Percentiles rank a stretch among this genome's conserved stretches.
These are phyloP conservation scores for Groenewaldozyma sp. DNA, from an alignment of 1,139 yeast genomes.

Conservation along the genomic window DNA sequence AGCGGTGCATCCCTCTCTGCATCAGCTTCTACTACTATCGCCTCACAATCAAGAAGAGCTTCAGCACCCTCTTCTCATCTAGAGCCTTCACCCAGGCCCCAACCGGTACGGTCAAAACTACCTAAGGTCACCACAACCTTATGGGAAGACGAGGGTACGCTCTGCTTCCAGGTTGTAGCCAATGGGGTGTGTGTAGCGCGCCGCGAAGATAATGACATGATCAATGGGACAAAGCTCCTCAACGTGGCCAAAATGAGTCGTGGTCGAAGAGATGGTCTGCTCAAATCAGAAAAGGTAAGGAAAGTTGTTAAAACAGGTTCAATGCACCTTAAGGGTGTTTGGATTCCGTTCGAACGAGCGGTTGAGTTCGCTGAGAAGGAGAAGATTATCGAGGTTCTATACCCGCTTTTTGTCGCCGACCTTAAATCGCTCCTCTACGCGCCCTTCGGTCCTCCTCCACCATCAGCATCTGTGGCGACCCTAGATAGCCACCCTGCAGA, in stretches of 20 bases:
- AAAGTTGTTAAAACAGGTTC: slow-evolving; percentile 91
- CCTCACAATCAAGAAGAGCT: no score
- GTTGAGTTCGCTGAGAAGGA: slow-evolving; percentile 79
- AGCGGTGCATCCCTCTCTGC: no score
- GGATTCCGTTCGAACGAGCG: slow-evolving; percentile 94
- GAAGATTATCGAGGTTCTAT: slow-evolving; percentile 68
- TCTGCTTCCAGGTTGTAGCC: slow-evolving; percentile 91
- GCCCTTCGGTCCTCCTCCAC: slow-evolving; percentile 6
- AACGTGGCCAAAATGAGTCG: slow-evolving; percentile 91
- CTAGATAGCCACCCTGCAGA: no score
- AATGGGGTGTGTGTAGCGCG: slow-evolving; percentile 82
- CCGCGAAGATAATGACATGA: slow-evolving; percentile 84
- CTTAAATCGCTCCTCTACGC: slow-evolving; percentile 39
- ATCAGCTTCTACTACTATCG: no score
- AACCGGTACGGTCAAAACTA: slow-evolving; percentile 1
- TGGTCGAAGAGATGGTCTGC: slow-evolving; percentile 90
- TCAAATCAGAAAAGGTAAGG: slow-evolving; percentile 74
- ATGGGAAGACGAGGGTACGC: slow-evolving; percentile 94
- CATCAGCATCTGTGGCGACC: no score
- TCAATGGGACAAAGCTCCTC: slow-evolving; percentile 82
- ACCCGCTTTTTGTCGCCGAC: slow-evolving; percentile 81
- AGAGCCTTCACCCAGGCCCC: background rate
- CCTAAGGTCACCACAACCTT: slow-evolving; percentile 85
- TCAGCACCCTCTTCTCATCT: no score
- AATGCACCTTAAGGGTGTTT: slow-evolving; percentile 91